Evolutionary conservation across 805 yeast species (phyloP).

Genomic region (Yarrowia sp.): DNA sequence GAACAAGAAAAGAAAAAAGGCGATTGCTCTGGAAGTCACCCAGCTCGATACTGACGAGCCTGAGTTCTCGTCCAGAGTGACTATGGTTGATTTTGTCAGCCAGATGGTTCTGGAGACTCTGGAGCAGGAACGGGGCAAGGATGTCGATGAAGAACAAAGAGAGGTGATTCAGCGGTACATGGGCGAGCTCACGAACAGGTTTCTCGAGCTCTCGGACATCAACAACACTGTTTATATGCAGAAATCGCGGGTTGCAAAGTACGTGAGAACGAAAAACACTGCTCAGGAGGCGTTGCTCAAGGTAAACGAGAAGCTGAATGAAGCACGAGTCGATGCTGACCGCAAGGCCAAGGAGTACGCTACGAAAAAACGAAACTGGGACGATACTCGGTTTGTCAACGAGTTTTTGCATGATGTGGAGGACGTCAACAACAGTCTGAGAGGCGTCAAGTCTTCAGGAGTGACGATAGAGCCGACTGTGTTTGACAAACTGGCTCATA

Average conservation of each 20-base stretch:
- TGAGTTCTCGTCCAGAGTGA: constrained; percentile 5
- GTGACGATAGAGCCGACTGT: background rate
- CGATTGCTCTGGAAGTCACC: constrained; percentile 11
- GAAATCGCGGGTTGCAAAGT: background rate
- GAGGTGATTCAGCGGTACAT: constrained; percentile 12
- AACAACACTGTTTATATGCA: constrained; percentile 15
- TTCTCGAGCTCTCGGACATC: constrained; percentile 5
- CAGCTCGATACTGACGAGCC: constrained; percentile 21
- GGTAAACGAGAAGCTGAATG: constrained; percentile 5
- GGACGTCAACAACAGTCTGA: constrained; percentile 18
- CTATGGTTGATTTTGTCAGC: constrained; percentile 23
- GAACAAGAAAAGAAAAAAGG: background rate
- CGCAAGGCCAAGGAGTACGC: background rate
- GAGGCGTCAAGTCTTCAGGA: constrained; percentile 7
- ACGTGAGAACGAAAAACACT: background rate
- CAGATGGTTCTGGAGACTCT: constrained; percentile 18
- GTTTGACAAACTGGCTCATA: constrained; percentile 7
- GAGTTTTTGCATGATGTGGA: constrained; percentile 28
- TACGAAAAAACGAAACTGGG: background rate
- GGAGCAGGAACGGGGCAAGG: constrained; percentile 3
- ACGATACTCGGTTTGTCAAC: constrained; percentile 4
- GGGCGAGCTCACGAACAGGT: background rate
- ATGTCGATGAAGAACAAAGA: background rate
- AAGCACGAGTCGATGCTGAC: constrained; percentile 8
- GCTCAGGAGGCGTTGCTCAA: background rate